Evolutionary conservation across 2,329 filamentous ascomycete species (phyloP).

Genomic region (Curvularia sp.): DNA sequence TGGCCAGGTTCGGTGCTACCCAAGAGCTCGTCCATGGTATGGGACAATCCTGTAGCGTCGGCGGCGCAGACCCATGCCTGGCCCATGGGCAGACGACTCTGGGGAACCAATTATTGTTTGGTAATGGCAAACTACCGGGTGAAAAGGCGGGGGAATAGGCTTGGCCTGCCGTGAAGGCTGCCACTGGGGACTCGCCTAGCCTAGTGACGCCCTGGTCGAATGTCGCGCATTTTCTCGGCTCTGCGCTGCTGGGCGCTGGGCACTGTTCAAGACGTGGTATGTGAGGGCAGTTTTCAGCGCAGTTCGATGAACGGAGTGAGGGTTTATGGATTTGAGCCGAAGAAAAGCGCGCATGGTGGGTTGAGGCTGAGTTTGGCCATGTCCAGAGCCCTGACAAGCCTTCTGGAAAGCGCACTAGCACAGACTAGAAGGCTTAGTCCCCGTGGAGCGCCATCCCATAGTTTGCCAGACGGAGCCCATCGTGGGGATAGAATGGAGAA

Average conservation of each 20-base stretch:
- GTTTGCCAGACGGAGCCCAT: slow-evolving; percentile 18
- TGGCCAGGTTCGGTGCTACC: slow-evolving; percentile 4
- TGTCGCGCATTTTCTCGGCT: slow-evolving; percentile 25
- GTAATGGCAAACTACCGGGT: slow-evolving; percentile 18
- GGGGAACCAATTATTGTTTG: slow-evolving; percentile 38
- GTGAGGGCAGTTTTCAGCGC: not conserved
- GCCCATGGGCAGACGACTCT: slow-evolving; percentile 16
- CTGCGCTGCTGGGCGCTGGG: slow-evolving; percentile 6
- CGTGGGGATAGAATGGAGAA: slow-evolving; percentile 6
- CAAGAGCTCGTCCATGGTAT: slow-evolving; percentile 8
- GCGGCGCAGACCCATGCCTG: slow-evolving; percentile 14
- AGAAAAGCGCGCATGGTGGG: slow-evolving; percentile 23
- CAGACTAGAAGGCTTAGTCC: slow-evolving; percentile 14
- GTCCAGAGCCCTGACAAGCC: slow-evolving; percentile 14
- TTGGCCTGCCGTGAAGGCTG: slow-evolving; percentile 13
- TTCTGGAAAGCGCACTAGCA: slow-evolving; percentile 23
- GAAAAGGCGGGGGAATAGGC: slow-evolving; percentile 24
- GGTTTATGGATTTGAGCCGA: slow-evolving; percentile 23
- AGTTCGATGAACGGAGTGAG: slow-evolving; percentile 14
- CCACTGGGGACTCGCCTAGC: slow-evolving; percentile 4
- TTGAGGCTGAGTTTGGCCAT: slow-evolving; percentile 24
- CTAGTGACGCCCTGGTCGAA: not conserved
- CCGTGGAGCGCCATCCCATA: slow-evolving; percentile 14
- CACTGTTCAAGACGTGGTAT: slow-evolving; percentile 20
- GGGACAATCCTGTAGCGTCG: slow-evolving; percentile 9